These are phyloP conservation scores for Pistacia vera DNA, from an alignment of 345 rosid species.

Conservation along the genomic window DNA sequence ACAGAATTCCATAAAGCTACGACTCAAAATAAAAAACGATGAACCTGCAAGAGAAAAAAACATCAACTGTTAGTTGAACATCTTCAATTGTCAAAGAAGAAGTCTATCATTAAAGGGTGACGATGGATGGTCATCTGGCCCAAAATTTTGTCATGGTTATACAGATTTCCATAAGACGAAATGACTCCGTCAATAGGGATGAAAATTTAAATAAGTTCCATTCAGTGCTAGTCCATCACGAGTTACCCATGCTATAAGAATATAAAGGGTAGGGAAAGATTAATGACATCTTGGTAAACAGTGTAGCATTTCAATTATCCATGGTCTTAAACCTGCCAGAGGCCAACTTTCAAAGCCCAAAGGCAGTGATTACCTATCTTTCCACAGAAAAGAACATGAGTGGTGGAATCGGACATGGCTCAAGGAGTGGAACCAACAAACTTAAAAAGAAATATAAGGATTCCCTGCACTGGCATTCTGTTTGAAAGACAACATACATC, in stretches of 20 bases:
- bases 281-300: neutral
- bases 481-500: neutral
- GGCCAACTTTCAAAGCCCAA: neutral
- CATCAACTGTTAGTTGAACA: neutral
- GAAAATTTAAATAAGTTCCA: neutral
- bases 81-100: constrained; percentile 3
- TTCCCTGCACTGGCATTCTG: neutral
- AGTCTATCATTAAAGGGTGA: neutral
- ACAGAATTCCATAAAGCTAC: constrained; percentile 72
- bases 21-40: constrained; percentile 68
- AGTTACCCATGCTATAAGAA: neutral
- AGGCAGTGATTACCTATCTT: neutral
- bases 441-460: neutral
- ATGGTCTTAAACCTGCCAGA: neutral
- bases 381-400: neutral
- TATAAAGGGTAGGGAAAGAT: neutral
- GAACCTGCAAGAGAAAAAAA: constrained; percentile 60
- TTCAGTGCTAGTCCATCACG: neutral
- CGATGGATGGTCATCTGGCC: neutral
- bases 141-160: neutral
- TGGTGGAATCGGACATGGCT: neutral
- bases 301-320: neutral
- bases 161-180: neutral
- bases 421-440: neutral
- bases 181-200: neutral